Evolutionary conservation across 2,329 filamentous ascomycete species (phyloP), one percentile per base, ranked within the genome.

Genomic region (Neoarthrinium moseri): DNA sequence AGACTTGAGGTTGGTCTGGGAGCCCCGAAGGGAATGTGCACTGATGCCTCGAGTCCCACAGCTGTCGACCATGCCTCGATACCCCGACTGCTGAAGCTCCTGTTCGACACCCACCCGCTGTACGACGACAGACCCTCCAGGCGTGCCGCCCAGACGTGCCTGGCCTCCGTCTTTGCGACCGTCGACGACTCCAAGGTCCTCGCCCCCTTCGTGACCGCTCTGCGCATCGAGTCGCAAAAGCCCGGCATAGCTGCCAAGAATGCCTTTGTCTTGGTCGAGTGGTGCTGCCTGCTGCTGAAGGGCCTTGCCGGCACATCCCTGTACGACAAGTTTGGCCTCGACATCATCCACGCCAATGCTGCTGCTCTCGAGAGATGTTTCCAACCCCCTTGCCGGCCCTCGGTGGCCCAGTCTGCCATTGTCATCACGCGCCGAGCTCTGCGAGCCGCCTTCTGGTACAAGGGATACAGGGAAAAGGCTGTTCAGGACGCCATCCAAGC

Each of bases 191-290:
- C 77, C 23, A 76, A 83, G 30, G 67, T 80, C 21, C 69, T 94
- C 39, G 72, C 80, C 30, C 73, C 78, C 2, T 80, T 96, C 47
- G 77, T 90, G 35, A 74, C 77, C 34, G 79, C 79, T 40, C 66
- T 96, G 48, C 81, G 84, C 50, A 71, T 75, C 24, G 92, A 99
- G 67, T 81, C 85, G 12, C 76, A 80, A 51, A 96, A 95, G 65
- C 72, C 78, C 15, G 84, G 83, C 51, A 84, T 97, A 57, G 89
- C 92, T 24, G 72, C 87, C 13, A 81, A 79, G 34, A 95, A 84
- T 66, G 88, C 91, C 5, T 95, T 96, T 63, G 89, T 95, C 39
- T 74, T 99, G 55, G 78, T 94, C 12, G 89, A 96, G 66, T 99
- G 92, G 92, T 90, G 84, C 65, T 87, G 86, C 48, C 66, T 92